Evolutionary conservation across 192 early-diverging fungal species (phyloP).

Genomic region (Dimargaris verticillata): DNA sequence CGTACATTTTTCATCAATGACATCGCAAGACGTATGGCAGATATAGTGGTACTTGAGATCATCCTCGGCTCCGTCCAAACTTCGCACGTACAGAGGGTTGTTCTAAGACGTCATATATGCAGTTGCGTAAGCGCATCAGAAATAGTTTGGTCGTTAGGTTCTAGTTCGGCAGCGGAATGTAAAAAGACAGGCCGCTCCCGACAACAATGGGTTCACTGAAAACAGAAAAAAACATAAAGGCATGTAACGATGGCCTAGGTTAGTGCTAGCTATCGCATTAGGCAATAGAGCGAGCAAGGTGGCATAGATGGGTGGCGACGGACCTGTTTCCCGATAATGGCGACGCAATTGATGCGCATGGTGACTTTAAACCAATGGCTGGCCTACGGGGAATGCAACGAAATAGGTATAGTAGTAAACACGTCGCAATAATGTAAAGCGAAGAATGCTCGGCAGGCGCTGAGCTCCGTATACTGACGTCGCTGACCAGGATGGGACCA

Average conservation of each 20-base stretch:
- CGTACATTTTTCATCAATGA: constrained; percentile 58
- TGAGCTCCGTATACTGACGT: no score
- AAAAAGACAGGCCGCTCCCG: neutral
- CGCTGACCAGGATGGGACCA: no score
- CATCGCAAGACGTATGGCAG: constrained; percentile 79
- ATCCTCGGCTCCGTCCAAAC: constrained; percentile 50
- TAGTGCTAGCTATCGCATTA: neutral
- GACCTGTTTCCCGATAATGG: constrained; percentile 10
- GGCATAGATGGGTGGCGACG: neutral
- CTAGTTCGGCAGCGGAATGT: neutral
- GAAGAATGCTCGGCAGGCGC: no score
- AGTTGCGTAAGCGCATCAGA: neutral
- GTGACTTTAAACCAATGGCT: no score
- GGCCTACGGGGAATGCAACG: no score
- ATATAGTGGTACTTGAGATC: constrained; percentile 82
- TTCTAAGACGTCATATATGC: constrained; percentile 37
- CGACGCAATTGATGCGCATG: constrained; percentile 9
- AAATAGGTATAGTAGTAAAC: no score
- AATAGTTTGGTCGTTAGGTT: neutral
- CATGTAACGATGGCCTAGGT: neutral
- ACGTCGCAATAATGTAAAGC: no score
- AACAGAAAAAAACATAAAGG: neutral
- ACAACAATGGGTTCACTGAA: neutral
- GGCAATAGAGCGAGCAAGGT: neutral
- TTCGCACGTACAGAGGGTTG: constrained; percentile 74